Base-by-base conservation (phyloP, 176 grass and related monocot genomes). In the Carex scoparia region DNA sequence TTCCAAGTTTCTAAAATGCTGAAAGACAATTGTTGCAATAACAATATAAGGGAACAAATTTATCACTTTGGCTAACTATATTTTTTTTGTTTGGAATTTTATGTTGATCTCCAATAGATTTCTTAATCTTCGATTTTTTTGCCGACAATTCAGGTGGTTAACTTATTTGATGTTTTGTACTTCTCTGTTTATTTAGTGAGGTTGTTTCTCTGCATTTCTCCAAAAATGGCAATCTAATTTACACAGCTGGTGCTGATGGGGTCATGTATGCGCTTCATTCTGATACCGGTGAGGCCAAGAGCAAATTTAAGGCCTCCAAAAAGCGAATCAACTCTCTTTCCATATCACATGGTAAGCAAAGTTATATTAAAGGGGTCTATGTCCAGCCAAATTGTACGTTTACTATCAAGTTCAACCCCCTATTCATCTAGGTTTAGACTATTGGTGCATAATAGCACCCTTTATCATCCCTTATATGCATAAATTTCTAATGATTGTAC, bases 131-230 rank as follows among this genome's bases (percentile, higher is more conserved):
- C 19, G 28, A 76, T 61, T 65, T 31, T 61, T 18, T 67, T 53
- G 0, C 69, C 84, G 46, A 57, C 2, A 56, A 67, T 10, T 16
- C 37, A 3, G 61, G 61, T 46, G 59, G 12, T 13, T 58, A 6
- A 86, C 61, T 68, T 37, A 49, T 65, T 28, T 82, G 23, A 33
- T 86, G 23, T 83, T 42, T 87, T 68, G 6, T 82, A 6, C 78
- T 88, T 78, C 65, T 91, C 65, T 77, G 85, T 79, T 51, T 57
- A 64, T 72, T 12, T 57, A 91, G 86, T 18, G 81, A 84, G 83
- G 86, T 91, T 55, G 84, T 83, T 80, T 85, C 87, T 74, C 86
- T 91, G 79, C 85, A 46, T 82, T 86, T 91, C 44, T 66, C 79
- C 42, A 88, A 85, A 64, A 81, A 88, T 61, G 84, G 84, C 15